A percentile compares a stretch with the other conserved stretches of the same genome.
These are phyloP conservation scores for Paramecium sexaurelia DNA, from an alignment of 73 alveolate genomes.

Conservation along the genomic window DNA sequence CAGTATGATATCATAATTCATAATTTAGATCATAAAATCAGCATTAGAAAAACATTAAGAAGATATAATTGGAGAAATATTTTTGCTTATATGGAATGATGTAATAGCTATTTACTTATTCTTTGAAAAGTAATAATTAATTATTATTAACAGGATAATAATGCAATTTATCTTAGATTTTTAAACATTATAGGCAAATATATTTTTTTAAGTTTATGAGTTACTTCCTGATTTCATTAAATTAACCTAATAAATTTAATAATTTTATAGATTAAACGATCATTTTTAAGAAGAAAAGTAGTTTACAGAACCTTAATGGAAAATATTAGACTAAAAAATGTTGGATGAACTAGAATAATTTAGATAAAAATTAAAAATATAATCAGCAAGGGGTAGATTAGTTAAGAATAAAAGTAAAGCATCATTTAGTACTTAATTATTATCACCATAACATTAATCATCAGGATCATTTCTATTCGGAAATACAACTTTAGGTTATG, in stretches of 20 bases:
- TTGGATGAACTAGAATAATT: background rate
- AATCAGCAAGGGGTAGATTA: slow-evolving; percentile 14
- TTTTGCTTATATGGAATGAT: slow-evolving; percentile 34
- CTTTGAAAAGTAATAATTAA: background rate
- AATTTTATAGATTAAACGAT: background rate
- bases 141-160: background rate
- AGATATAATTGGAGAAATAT: slow-evolving; percentile 2
- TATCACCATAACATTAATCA: slow-evolving; percentile 17
- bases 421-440: slow-evolving; percentile 7
- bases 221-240: background rate
- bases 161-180: background rate
- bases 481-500: slow-evolving; percentile 35
- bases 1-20: background rate
- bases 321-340: background rate
- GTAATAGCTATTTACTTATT: slow-evolving; percentile 19
- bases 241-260: background rate
- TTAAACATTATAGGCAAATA: background rate
- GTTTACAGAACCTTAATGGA: slow-evolving; percentile 1
- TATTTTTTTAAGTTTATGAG: background rate
- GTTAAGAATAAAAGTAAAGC: slow-evolving; percentile 3
- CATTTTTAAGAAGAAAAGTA: slow-evolving; percentile 16
- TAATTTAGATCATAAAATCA: background rate
- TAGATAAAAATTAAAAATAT: background rate
- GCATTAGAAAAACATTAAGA: background rate
- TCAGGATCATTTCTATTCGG: background rate